Percentiles rank a stretch among this genome's conserved stretches.
Evolutionary conservation across 164 flowering plant species (phyloP).

Genomic region (Protea cynaroides): DNA sequence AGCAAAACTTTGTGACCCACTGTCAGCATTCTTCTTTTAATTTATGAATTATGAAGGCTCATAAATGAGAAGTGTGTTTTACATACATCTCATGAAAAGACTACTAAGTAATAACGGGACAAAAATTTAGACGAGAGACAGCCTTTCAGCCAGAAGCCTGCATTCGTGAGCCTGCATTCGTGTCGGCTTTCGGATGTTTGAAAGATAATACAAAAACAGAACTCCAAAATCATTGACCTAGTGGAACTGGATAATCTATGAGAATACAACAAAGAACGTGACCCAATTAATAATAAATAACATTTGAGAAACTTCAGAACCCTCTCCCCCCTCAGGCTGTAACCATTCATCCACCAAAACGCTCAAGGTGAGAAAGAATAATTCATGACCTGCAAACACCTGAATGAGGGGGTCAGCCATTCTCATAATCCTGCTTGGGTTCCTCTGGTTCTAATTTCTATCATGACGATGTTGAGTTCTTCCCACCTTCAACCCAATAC

Average conservation of each 20-base stretch:
- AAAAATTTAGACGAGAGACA: no score
- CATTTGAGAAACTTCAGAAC: neutral
- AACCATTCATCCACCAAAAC: neutral
- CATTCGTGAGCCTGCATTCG: no score
- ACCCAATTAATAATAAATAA: neutral
- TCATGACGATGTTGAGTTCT: slow-evolving; percentile 40
- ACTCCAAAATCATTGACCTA: neutral
- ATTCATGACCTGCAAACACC: neutral
- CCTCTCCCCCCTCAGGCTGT: neutral
- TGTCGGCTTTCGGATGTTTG: no score
- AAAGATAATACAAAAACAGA: no score
- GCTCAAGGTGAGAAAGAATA: neutral
- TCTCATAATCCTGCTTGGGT: neutral
- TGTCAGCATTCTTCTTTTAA: no score
- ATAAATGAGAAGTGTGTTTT: no score
- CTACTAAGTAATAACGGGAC: no score
- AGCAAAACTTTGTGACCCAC: no score
- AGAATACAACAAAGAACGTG: neutral
- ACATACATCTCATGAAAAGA: no score
- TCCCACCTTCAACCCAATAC: slow-evolving; percentile 56
- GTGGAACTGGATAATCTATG: neutral
- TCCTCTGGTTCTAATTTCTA: neutral
- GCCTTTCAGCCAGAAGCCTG: no score
- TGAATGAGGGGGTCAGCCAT: neutral
- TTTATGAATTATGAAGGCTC: no score